Evolutionary conservation across 768 basidiomycete species (phyloP), one percentile per base, ranked within the genome.

Genomic region (Candolleomyces aberdarensis): DNA sequence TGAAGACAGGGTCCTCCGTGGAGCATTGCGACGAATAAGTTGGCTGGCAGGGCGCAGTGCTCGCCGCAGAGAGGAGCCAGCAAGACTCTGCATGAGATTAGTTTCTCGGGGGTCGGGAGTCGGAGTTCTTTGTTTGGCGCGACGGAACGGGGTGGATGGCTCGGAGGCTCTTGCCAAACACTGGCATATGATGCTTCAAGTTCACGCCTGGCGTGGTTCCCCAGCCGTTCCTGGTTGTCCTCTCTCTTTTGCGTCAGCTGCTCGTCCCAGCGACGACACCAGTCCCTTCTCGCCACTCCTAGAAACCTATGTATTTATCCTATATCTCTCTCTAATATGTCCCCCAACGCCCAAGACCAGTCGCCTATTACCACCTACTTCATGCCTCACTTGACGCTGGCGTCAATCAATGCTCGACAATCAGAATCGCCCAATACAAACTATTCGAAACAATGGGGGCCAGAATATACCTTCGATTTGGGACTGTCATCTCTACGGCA

Each of bases 361-460:
- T 60, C 57, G 22, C 31, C 52, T 41, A 49, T 46, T 52, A 19
- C 60, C 56, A 48, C 31, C 40, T 22, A 26, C 55, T 47, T 51
- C 57, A 29, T 48, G 6, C 50, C 56, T 15, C 56, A 63, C 26
- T 47, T 66, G 69, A 69, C 72, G 70, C 69, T 69, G 69, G 70
- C 72, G 69, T 68, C 72, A n/a, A 64, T 69, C 60, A 69, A 70
- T 50, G 54, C 63, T 61, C 56, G 58, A 48, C 60, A 49, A 15
- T 65, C 61, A 40, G 59, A 62, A 46, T 58, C 64, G 20, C 64
- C 64, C 56, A 59, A 62, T 13, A n/a, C 57, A 56, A 60, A 41
- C n/a, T 60, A 54, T 36, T 22, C 58, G 40, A 52, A 43, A 29
- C 15, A 31, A 8, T 59, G 58, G 58, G 41, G 20, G 10, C 32